Conservation (phyloP, 2,329 filamentous ascomycete species). For the Alternaria sp. region DNA sequence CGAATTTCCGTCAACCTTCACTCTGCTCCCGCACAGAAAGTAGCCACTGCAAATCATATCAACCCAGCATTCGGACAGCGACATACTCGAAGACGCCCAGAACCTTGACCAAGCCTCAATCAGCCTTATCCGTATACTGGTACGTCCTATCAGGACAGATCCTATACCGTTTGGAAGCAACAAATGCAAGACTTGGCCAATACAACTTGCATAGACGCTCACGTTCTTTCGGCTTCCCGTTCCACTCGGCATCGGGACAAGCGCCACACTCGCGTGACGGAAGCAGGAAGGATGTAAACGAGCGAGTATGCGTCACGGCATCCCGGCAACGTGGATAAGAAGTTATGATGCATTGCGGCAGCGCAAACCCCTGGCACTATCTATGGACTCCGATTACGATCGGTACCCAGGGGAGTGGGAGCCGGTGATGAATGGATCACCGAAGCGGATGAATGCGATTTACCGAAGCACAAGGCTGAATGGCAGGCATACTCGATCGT, state of each 20-base stretch:
- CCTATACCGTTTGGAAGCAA: neutral
- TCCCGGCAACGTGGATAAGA: constrained; percentile 23
- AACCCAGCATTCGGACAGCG: constrained; percentile 28
- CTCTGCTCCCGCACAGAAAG: constrained; percentile 15
- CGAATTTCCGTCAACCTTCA: constrained; percentile 18
- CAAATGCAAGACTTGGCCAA: constrained; percentile 21
- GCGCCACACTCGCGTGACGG: constrained; percentile 31
- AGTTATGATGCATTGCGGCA: constrained; percentile 10
- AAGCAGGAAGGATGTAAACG: constrained; percentile 23
- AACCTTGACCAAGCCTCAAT: constrained; percentile 7
- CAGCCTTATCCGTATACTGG: neutral
- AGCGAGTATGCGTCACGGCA: constrained; percentile 16
- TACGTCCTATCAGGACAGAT: neutral
- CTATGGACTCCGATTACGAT: constrained; percentile 10
- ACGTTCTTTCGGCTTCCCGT: constrained; percentile 14
- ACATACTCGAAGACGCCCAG: neutral
- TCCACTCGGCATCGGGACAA: constrained; percentile 26
- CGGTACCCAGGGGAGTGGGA: constrained; percentile 18
- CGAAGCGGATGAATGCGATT: neutral
- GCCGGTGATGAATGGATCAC: neutral
- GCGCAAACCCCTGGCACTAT: constrained; percentile 18
- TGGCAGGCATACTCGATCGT: neutral
- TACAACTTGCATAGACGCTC: constrained; percentile 20
- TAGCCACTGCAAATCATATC: constrained; percentile 13
- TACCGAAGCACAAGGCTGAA: neutral